phyloP scores from a whole-genome alignment of 2,329 filamentous ascomycete species.

The Beauveria australis region DNA sequence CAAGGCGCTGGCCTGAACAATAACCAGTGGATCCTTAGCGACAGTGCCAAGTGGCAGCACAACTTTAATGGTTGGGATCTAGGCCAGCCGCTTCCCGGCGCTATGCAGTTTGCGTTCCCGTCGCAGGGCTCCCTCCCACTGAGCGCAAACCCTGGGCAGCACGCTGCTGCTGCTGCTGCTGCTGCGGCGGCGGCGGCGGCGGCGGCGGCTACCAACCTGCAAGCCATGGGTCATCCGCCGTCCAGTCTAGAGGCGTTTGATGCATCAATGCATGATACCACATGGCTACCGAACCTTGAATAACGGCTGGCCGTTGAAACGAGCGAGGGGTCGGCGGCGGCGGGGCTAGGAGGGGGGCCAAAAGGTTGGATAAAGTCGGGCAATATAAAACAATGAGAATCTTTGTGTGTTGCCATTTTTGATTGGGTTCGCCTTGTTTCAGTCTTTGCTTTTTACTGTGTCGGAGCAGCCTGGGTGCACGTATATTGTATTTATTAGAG shows the following conservation, averaged over 20 bases:
- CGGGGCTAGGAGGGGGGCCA: neutral
- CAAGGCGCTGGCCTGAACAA: conserved; percentile 31
- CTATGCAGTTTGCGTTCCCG: conserved; percentile 23
- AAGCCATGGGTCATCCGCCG: conserved; percentile 16
- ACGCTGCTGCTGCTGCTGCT: neutral
- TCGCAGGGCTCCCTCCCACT: conserved; percentile 5
- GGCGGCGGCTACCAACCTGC: conserved; percentile 2
- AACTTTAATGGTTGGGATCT: conserved; percentile 48
- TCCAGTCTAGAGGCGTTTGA: conserved; percentile 25
- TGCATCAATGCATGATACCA: conserved; percentile 22
- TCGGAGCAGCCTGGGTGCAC: neutral
- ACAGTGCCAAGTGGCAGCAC: conserved; percentile 50
- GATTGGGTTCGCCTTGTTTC: neutral
- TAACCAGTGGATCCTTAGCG: conserved; percentile 50
- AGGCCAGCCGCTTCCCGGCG: conserved; percentile 19
- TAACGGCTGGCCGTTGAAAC: conserved; percentile 14
- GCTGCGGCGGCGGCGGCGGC: neutral
- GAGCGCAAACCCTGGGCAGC: neutral
- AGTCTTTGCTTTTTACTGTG: neutral
- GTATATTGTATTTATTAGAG: neutral
- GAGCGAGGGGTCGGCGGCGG: neutral
- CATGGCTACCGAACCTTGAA: conserved; percentile 30
- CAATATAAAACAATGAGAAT: neutral
- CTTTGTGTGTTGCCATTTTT: neutral
- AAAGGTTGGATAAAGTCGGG: neutral